These are phyloP conservation scores for Acidomyces sp. DNA, from an alignment of 495 filamentous ascomycete species.

Conservation along the genomic window DNA sequence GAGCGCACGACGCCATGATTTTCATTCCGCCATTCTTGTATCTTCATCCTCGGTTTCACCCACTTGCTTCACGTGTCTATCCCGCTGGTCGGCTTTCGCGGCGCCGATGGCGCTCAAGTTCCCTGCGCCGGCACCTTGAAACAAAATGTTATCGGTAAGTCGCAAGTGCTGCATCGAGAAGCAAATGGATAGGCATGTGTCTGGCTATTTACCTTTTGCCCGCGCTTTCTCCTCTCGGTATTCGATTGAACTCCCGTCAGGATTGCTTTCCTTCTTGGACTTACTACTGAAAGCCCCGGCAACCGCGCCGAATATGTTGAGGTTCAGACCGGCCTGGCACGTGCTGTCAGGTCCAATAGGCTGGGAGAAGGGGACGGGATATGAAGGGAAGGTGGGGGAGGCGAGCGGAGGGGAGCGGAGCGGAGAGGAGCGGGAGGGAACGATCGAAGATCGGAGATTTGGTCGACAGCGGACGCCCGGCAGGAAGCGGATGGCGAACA, in stretches of 20 bases:
- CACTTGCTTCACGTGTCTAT: no score
- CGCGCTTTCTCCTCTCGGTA: conserved; percentile 15
- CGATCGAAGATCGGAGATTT: no score
- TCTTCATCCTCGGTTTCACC: no score
- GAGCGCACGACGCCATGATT: no score
- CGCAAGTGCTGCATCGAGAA: background rate
- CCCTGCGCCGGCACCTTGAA: background rate
- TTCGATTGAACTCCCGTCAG: conserved; percentile 21
- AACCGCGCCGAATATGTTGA: conserved; percentile 28
- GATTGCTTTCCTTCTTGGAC: conserved; percentile 24
- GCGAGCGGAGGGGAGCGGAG: no score
- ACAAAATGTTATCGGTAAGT: no score
- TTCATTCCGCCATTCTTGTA: no score
- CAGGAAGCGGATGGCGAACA: background rate
- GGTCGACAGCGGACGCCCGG: background rate
- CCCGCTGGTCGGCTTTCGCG: background rate
- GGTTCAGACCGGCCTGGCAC: conserved; percentile 26
- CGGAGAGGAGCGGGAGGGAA: no score
- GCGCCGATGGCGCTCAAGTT: background rate
- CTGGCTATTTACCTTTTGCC: conserved; percentile 5
- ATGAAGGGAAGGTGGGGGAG: no score
- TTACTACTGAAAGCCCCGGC: conserved; percentile 23
- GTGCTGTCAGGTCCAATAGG: background rate
- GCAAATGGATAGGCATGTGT: background rate
- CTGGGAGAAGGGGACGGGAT: background rate